Base-by-base conservation (phyloP, 106 monocot species). In the Posidonia australis region DNA sequence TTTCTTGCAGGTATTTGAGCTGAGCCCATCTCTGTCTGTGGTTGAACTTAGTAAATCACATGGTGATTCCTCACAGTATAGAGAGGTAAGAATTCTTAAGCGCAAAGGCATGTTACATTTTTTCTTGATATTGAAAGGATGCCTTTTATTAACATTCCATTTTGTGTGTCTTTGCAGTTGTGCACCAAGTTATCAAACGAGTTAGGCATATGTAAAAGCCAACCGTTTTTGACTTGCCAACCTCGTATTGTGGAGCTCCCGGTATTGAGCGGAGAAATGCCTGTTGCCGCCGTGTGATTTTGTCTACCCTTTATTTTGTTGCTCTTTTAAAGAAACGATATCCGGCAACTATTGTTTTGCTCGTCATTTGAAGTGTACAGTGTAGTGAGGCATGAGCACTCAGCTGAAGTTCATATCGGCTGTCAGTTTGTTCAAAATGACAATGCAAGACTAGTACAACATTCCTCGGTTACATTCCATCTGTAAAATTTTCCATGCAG, bases 21-120 rank as follows among this genome's bases (percentile, higher is more conserved):
- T 98, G 26, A 78, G 83, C 45, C 84, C 87, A 67, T 77, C 87
- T 32, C 52, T 98, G 0, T 91, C 79, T 62, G 87, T 91, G 24
- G 96, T 98, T 7, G 96, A 84, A 51, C 61, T 92, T 47, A 67
- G 76, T 51, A 92, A 92, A 76, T 78, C 78, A 13, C 54, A 60
- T 67, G 92, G 92, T 42, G 87, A 92, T 28, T 71, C 82, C 21
- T 76, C 67, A 26, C 74, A 78, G 55, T 92, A 88, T 65, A 84
- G 82, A 85, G 62, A 83, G 79, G 92, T 92, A 77, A 43, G 13
- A 27, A 5, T 23, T 13, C 1, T 9, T 31, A 10, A 23, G 19
- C 5, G 7, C 17, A 51, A 29, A 27, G 13, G 58, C 18, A 53
- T 1, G 1, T 6, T 18, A 43, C 29, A 19, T 41, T 23, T 30